Conservation (phyloP, 768 basidiomycete genomes). For the Crucibulum laeve region DNA sequence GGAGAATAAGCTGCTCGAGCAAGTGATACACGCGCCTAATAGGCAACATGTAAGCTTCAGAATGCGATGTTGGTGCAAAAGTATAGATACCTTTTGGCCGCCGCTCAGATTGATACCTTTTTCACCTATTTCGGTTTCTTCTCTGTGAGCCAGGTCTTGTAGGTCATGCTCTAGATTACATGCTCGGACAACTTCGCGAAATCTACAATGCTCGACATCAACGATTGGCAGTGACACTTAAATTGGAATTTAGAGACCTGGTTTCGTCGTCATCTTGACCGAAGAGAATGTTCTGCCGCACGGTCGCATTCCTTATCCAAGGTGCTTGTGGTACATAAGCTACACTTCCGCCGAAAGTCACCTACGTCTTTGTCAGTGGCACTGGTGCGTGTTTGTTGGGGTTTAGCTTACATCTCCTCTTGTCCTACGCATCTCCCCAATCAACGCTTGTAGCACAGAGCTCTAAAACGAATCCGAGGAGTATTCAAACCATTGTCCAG, state of each 20-base stretch:
- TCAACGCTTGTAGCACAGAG: slow-evolving; percentile 39
- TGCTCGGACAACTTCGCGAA: slow-evolving; percentile 46
- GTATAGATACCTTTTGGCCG: slow-evolving; percentile 17
- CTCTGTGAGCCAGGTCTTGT: slow-evolving; percentile 59
- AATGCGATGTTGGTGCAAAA: background rate
- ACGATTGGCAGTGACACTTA: background rate
- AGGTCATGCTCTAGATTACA: slow-evolving; percentile 63
- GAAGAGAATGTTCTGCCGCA: slow-evolving; percentile 64
- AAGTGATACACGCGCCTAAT: slow-evolving; percentile 55
- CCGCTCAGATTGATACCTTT: slow-evolving; percentile 62
- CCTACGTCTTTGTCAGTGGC: slow-evolving; percentile 16
- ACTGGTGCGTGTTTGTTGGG: background rate
- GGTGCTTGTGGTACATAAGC: slow-evolving; percentile 47
- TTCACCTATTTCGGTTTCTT: slow-evolving; percentile 64
- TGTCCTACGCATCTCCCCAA: slow-evolving; percentile 55
- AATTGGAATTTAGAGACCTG: slow-evolving; percentile 19
- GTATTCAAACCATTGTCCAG: background rate
- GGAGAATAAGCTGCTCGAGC: slow-evolving; percentile 68
- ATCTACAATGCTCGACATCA: slow-evolving; percentile 21
- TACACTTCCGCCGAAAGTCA: slow-evolving; percentile 40
- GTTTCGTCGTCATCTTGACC: slow-evolving; percentile 53
- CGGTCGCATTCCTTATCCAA: slow-evolving; percentile 55
- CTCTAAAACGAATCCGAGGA: slow-evolving; percentile 23
- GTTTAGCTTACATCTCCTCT: slow-evolving; percentile 37
- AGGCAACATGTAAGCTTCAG: background rate